phyloP scores from a whole-genome alignment of 2,329 filamentous ascomycete genomes.

The Teratosphaeria nubilosa region DNA sequence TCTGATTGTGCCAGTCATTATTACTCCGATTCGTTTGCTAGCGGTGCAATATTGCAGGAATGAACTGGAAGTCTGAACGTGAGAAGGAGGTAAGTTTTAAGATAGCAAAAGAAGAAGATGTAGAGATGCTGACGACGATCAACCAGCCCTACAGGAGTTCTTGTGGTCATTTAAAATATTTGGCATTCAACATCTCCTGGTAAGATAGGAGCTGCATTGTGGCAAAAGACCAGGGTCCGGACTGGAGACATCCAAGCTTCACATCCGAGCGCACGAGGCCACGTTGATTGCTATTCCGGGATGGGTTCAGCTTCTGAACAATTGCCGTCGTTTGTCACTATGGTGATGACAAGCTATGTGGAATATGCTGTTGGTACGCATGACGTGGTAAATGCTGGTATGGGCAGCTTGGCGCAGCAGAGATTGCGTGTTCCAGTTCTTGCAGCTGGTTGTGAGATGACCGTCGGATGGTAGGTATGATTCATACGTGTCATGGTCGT shows the following conservation, averaged over 20 bases:
- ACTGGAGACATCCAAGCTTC: neutral
- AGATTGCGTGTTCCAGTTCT: neutral
- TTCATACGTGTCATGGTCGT: neutral
- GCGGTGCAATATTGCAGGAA: neutral
- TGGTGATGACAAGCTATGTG: neutral
- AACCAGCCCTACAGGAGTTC: neutral
- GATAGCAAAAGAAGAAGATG: neutral
- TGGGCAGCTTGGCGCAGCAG: neutral
- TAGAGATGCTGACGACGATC: neutral
- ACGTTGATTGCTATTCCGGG: neutral
- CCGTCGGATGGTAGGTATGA: too few species aligned
- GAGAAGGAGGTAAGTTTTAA: neutral
- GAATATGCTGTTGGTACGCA: neutral
- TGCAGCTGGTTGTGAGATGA: neutral
- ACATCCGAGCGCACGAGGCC: neutral
- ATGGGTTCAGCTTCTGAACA: neutral
- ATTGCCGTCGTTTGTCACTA: neutral
- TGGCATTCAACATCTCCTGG: neutral
- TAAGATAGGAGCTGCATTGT: neutral
- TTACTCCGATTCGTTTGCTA: neutral
- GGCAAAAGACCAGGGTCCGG: neutral
- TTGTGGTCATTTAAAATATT: neutral
- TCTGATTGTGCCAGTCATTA: neutral
- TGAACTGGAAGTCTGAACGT: neutral
- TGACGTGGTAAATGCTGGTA: neutral